These are phyloP conservation scores for Monosporascus sp. DNA, from an alignment of 2,329 filamentous ascomycete genomes.

Conservation along the genomic window DNA sequence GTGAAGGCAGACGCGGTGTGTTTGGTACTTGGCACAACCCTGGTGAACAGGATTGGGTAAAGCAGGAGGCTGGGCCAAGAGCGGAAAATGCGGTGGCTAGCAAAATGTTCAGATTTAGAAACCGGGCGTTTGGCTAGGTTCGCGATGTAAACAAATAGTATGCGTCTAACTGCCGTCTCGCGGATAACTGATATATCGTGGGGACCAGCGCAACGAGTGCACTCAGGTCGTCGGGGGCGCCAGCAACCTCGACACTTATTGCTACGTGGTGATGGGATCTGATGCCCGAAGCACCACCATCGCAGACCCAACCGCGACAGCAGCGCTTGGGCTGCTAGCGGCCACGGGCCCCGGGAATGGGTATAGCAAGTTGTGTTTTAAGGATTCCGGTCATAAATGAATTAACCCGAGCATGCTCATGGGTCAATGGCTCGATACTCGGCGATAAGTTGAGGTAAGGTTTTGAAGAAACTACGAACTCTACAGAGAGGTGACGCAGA, in stretches of 20 bases:
- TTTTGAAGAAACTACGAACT: neutral
- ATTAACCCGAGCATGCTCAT: neutral
- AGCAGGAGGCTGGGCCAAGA: constrained; percentile 13
- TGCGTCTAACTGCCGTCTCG: neutral
- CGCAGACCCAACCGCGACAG: constrained; percentile 11
- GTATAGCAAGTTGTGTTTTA: neutral
- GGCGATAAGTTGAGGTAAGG: neutral
- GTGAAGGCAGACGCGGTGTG: neutral
- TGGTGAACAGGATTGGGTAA: constrained; percentile 3
- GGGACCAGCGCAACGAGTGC: too few species aligned
- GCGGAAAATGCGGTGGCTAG: constrained; percentile 17
- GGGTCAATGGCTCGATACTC: neutral
- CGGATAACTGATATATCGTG: neutral
- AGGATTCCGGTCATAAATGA: constrained; percentile 5
- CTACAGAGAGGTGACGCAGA: neutral
- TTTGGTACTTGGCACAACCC: neutral
- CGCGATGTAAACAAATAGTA: neutral
- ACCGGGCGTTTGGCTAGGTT: neutral
- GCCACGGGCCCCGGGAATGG: neutral
- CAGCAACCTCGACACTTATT: neutral
- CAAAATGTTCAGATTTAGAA: neutral
- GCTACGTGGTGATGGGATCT: neutral
- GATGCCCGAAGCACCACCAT: constrained; percentile 10
- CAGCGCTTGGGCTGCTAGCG: constrained; percentile 13
- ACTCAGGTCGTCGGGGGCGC: too few species aligned